phyloP scores from a whole-genome alignment of 257 asterid species.

The Orobanche coerulescens region DNA sequence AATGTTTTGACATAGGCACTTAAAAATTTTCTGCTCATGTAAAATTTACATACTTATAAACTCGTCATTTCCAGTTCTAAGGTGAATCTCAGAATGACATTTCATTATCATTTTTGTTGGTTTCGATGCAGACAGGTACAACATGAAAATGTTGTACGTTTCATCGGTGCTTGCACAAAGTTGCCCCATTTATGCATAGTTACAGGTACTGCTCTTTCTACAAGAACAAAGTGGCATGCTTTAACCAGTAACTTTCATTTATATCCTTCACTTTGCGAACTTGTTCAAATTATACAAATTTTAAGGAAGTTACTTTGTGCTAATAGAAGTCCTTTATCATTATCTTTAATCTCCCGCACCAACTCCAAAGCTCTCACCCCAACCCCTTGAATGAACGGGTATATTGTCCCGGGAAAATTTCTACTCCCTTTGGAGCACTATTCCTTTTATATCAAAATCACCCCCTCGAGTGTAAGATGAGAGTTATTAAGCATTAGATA shows the following conservation, averaged over 20 bases:
- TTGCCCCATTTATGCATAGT: constrained; percentile 70
- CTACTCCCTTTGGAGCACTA: no score
- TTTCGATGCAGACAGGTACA: constrained; percentile 64
- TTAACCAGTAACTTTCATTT: constrained; percentile 11
- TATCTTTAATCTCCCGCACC: not conserved
- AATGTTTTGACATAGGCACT: not conserved
- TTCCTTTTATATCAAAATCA: no score
- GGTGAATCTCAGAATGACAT: not conserved
- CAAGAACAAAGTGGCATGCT: constrained; percentile 12
- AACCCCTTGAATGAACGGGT: not conserved
- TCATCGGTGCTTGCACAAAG: constrained; percentile 79
- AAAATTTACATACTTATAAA: constrained; percentile 1
- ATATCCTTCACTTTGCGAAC: not conserved
- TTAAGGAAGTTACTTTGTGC: constrained; percentile 1
- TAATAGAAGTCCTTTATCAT: not conserved
- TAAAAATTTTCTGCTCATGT: not conserved
- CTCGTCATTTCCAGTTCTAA: not conserved
- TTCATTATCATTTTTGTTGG: constrained; percentile 19
- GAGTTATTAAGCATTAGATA: no score
- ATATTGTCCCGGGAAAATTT: no score
- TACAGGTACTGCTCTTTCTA: constrained; percentile 56
- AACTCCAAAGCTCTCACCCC: not conserved
- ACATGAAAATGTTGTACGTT: constrained; percentile 72
- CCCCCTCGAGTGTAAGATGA: no score
- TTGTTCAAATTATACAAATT: not conserved